These are phyloP conservation scores for Cyberlindnera nakhonratchasimensis DNA, from an alignment of 805 yeast genomes.

Conservation along the genomic window DNA sequence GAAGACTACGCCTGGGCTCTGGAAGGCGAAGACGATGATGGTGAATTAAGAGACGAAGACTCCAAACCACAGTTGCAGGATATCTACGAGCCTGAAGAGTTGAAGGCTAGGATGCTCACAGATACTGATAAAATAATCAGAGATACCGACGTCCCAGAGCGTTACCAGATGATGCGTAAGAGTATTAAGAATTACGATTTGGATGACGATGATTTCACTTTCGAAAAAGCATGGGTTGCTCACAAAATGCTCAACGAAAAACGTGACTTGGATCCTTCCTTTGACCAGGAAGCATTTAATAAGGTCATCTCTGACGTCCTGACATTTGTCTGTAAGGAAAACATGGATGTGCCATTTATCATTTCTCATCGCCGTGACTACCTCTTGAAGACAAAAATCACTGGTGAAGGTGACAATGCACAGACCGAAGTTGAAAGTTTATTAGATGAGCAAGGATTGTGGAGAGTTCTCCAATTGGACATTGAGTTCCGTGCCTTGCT, in stretches of 20 bases:
- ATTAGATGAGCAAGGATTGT: slow-evolving; percentile 77
- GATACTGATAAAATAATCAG: slow-evolving; percentile 88
- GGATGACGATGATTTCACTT: slow-evolving; percentile 60
- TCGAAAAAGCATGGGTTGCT: slow-evolving; percentile 82
- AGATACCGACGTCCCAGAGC: slow-evolving; percentile 85
- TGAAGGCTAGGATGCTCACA: slow-evolving; percentile 85
- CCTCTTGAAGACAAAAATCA: slow-evolving; percentile 54
- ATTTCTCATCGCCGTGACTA: slow-evolving; percentile 95
- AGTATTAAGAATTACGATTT: slow-evolving; percentile 67
- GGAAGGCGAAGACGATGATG: slow-evolving; percentile 72
- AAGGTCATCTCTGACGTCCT: slow-evolving; percentile 69
- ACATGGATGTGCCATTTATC: slow-evolving; percentile 89
- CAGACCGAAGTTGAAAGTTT: slow-evolving; percentile 40
- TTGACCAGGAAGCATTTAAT: slow-evolving; percentile 50
- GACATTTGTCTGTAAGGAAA: slow-evolving; percentile 70
- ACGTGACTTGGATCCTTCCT: slow-evolving; percentile 29
- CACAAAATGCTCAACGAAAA: slow-evolving; percentile 40
- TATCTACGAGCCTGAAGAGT: slow-evolving; percentile 91
- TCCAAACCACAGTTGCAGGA: slow-evolving; percentile 63
- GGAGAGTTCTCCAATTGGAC: slow-evolving; percentile 87
- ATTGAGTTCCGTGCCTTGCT: slow-evolving; percentile 82
- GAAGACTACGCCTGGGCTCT: slow-evolving; percentile 98
- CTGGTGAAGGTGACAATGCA: slow-evolving; percentile 41
- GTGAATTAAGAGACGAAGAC: slow-evolving; percentile 39
- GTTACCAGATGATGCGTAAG: slow-evolving; percentile 74